Percentiles rank a stretch among this genome's conserved stretches.
Evolutionary conservation across 306 rosid species (phyloP).

Genomic region (Lathyrus tuberosus): DNA sequence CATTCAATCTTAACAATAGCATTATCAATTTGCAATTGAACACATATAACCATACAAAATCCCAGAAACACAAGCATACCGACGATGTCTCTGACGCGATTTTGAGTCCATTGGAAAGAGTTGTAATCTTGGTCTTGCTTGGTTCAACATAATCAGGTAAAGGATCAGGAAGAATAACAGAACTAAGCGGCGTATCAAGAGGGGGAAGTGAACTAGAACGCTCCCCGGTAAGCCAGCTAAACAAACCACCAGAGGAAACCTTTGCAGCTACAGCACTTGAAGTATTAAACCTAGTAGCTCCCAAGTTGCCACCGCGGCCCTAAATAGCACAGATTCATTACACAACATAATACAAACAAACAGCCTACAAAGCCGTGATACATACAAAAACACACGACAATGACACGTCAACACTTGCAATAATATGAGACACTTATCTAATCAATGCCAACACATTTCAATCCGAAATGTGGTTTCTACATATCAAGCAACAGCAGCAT

Average conservation of each 20-base stretch:
- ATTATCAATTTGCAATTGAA: slow-evolving; percentile 1
- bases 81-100: slow-evolving; percentile 77
- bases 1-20: not conserved
- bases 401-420: not conserved
- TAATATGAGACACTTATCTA: not conserved
- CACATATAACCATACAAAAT: slow-evolving; percentile 8
- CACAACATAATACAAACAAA: slow-evolving; percentile 19
- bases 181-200: slow-evolving; percentile 60
- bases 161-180: slow-evolving; percentile 64
- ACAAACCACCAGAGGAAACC: slow-evolving; percentile 64
- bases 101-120: slow-evolving; percentile 78
- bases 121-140: slow-evolving; percentile 76
- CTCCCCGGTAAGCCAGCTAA: slow-evolving; percentile 82
- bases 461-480: not conserved
- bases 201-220: slow-evolving; percentile 61
- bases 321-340: slow-evolving; percentile 36
- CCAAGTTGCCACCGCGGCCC: slow-evolving; percentile 63
- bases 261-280: slow-evolving; percentile 62
- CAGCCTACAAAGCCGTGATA: not conserved
- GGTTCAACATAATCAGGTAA: slow-evolving; percentile 72
- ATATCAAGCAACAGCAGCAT: not conserved
- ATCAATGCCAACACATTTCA: not conserved
- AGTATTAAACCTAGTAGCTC: slow-evolving; percentile 63
- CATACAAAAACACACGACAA: not conserved
- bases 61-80: slow-evolving; percentile 48